Evolutionary conservation across 2,329 filamentous ascomycete species (phyloP).

Genomic region (Biscogniauxia mediterranea): DNA sequence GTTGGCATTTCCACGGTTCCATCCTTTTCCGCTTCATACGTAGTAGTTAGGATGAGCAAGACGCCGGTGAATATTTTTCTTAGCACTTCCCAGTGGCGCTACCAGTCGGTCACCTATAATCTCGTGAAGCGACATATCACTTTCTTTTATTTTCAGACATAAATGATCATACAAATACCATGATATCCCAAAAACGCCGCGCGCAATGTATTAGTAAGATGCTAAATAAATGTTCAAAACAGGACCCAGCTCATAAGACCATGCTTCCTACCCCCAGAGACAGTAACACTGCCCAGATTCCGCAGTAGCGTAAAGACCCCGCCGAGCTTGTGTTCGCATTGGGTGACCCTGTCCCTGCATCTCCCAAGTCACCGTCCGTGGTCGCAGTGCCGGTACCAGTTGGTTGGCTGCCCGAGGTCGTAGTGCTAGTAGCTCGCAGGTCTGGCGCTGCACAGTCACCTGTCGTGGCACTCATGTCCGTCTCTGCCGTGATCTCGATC

Average conservation of each 20-base stretch:
- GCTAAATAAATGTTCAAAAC: not conserved
- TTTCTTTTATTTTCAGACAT: too few relatives aligned
- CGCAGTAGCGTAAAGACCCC: not conserved
- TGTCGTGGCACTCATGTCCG: conserved; percentile 26
- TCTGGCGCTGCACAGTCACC: conserved; percentile 27
- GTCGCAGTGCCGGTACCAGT: conserved; percentile 3
- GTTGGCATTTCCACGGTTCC: too few relatives aligned
- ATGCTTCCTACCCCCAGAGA: not conserved
- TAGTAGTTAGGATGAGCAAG: too few relatives aligned
- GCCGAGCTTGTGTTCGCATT: not conserved
- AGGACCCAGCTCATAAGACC: not conserved
- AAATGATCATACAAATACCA: not conserved
- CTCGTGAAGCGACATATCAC: too few relatives aligned
- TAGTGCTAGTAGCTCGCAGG: conserved; percentile 3
- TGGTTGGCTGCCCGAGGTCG: conserved; percentile 3
- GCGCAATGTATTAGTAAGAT: not conserved
- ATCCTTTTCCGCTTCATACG: too few relatives aligned
- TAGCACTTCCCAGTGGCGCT: too few relatives aligned
- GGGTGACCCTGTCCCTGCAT: not conserved
- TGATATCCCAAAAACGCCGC: not conserved
- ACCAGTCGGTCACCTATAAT: too few relatives aligned
- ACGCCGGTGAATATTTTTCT: too few relatives aligned
- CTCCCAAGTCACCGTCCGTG: not conserved
- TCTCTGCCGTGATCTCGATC: conserved; percentile 36
- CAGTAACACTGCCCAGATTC: not conserved